Evolutionary conservation across 352 stramenopile genomes (phyloP).

Genomic region (Plasmopara muralis): DNA sequence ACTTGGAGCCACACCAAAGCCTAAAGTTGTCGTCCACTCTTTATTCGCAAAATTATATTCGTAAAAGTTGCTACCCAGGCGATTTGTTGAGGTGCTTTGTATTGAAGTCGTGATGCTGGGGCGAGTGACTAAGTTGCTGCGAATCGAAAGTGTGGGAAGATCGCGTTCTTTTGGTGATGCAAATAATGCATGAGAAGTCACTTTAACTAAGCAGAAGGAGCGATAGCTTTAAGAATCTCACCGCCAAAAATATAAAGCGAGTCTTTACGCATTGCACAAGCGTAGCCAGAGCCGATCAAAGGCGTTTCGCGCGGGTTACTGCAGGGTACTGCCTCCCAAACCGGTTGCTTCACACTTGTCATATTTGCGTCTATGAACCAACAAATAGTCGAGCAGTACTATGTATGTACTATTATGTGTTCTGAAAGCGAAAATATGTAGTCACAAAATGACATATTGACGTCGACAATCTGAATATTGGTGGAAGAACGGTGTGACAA

Average conservation of each 20-base stretch:
- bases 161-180: slow-evolving; percentile 14
- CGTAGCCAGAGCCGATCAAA: slow-evolving; percentile 88
- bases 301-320: slow-evolving; percentile 70
- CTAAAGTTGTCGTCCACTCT: slow-evolving; percentile 55
- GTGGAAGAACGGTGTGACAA: no score
- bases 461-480: no score
- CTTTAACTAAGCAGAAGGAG: slow-evolving; percentile 1
- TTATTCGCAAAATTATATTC: slow-evolving; percentile 85
- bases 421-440: no score
- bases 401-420: no score
- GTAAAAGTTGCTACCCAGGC: slow-evolving; percentile 88
- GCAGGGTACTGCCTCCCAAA: slow-evolving; percentile 64
- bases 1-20: slow-evolving; percentile 61
- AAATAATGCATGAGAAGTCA: slow-evolving; percentile 4
- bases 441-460: no score
- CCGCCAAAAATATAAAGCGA: slow-evolving; percentile 89
- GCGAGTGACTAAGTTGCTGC: slow-evolving; percentile 17
- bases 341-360: slow-evolving; percentile 31
- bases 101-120: slow-evolving; percentile 39
- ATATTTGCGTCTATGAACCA: slow-evolving; percentile 11
- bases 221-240: neutral
- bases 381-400: no score
- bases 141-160: slow-evolving; percentile 11
- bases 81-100: slow-evolving; percentile 18
- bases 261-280: slow-evolving; percentile 83